Evolutionary conservation across 768 basidiomycete species (phyloP), one percentile per base, ranked within the genome.

Genomic region (Agaricus sinodeliciosus): DNA sequence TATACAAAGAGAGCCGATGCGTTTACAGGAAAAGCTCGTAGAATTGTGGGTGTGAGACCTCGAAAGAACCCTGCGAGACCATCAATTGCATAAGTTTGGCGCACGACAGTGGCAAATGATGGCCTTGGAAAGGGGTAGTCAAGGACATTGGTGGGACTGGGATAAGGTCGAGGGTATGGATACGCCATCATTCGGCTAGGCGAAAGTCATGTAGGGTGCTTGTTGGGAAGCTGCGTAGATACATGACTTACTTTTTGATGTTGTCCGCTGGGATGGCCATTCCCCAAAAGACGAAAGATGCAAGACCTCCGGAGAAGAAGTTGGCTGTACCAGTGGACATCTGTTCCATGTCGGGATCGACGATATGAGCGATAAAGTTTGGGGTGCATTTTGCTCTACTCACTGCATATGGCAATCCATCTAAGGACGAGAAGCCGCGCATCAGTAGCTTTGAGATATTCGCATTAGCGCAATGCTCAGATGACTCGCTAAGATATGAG

Each of bases 1-100:
- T 87, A 91, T 2, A 89, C 87, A 59, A 86, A 87, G 44, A 86
- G 73, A 0, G 87, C 89, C 44, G 80, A 84, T 0, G 87, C 87
- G 63, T 91, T 91, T 0, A 81, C 78, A 12, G 89, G 89, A 67
- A 90, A 86, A 16, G 89, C 85, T 55, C 87, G 74, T 55, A 90
- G 66, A 22, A 87, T 68, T 51, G 79, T 80, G 31, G 87, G 86
- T 9, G 76, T 78, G 25, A 88, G 69, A 1, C 87, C 89, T 57
- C 86, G 76, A 66, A 75, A 80, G 61, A 80, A 85, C 28, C 84
- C 83, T 39, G 68, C 56, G 37, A 74, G 50, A 6, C 84, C 85
- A 46, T 81, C 75, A 22, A 69, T 70, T 28, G 67, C 55, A 61
- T 79, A 75, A 36, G 87, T 85, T 39, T 75, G 71, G 44, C 75